These are phyloP conservation scores for Pisolithus microcarpus DNA, from an alignment of 768 basidiomycete species.

Conservation along the genomic window DNA sequence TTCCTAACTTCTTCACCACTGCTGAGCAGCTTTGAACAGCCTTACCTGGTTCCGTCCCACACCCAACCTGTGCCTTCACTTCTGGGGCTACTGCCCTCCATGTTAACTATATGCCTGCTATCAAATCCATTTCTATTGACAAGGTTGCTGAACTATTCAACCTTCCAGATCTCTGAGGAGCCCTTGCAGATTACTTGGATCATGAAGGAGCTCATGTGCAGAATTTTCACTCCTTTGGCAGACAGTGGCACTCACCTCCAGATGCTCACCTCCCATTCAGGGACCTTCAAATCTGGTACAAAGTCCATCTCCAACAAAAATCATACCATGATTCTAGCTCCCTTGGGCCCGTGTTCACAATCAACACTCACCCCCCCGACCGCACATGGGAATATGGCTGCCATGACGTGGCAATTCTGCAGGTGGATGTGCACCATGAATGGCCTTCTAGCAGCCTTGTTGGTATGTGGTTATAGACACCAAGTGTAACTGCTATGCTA, in stretches of 20 bases:
- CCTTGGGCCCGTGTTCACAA: neutral
- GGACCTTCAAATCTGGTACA: conserved; percentile 24
- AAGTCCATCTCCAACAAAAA: conserved; percentile 17
- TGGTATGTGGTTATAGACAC: neutral
- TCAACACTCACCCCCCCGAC: conserved; percentile 16
- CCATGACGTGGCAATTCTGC: conserved; percentile 14
- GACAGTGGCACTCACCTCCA: neutral
- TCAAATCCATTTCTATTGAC: conserved; percentile 8
- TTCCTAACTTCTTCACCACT: too few relatives aligned
- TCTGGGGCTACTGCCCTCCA: too few relatives aligned
- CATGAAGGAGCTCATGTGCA: neutral
- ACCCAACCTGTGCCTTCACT: too few relatives aligned
- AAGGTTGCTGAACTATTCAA: conserved; percentile 16
- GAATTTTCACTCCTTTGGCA: neutral
- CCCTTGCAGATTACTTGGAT: conserved; percentile 17
- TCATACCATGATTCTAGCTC: conserved; percentile 8
- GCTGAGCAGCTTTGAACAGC: too few relatives aligned
- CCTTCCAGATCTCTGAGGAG: conserved; percentile 23
- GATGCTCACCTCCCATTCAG: conserved; percentile 17
- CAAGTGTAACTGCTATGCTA: neutral
- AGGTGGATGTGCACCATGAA: too few relatives aligned
- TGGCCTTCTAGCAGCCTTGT: conserved; percentile 2
- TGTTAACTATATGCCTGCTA: too few relatives aligned
- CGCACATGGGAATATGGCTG: conserved; percentile 14
- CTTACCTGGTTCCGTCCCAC: too few relatives aligned